A percentile compares a stretch with the other conserved stretches of the same genome.
Conservation (phyloP, 768 basidiomycete genomes). For the Podaxis rugospora region DNA sequence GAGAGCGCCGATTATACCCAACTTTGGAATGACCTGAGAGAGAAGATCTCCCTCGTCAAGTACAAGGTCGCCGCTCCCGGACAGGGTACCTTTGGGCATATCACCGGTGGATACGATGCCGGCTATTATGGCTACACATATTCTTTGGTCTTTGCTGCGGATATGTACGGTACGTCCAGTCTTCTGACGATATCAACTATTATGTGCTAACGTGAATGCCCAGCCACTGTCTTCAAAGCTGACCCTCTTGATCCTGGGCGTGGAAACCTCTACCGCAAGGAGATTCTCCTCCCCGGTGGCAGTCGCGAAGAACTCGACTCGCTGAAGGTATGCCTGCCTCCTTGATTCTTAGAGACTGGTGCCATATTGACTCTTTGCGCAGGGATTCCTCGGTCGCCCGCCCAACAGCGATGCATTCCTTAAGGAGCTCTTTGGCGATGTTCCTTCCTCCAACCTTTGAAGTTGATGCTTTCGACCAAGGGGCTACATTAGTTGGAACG, state of each 20-base stretch:
- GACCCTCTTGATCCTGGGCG: conserved; percentile 69
- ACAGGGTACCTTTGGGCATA: conserved; percentile 73
- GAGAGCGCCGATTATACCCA: conserved; percentile 68
- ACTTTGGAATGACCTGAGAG: conserved; percentile 73
- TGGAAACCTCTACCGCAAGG: conserved; percentile 67
- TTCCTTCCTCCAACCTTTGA: conserved; percentile 31
- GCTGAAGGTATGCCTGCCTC: conserved; percentile 49
- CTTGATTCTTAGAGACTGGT: not conserved
- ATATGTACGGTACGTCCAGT: conserved; percentile 45
- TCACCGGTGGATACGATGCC: conserved; percentile 68
- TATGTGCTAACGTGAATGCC: not conserved
- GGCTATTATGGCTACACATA: conserved; percentile 77
- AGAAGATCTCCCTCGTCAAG: conserved; percentile 67
- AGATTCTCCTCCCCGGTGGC: conserved; percentile 71
- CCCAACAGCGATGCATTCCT: conserved; percentile 77
- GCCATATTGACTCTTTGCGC: not conserved
- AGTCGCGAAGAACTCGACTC: conserved; percentile 78
- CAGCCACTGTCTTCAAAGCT: conserved; percentile 73
- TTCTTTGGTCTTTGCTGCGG: conserved; percentile 59
- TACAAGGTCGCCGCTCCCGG: conserved; percentile 57
- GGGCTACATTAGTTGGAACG: not conserved
- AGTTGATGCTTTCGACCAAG: not conserved
- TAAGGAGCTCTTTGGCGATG: conserved; percentile 54
- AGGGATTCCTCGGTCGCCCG: conserved; percentile 76
- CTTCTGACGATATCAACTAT: not conserved